Conservation (phyloP, 805 yeast genomes). For the Candida nemodendra region DNA sequence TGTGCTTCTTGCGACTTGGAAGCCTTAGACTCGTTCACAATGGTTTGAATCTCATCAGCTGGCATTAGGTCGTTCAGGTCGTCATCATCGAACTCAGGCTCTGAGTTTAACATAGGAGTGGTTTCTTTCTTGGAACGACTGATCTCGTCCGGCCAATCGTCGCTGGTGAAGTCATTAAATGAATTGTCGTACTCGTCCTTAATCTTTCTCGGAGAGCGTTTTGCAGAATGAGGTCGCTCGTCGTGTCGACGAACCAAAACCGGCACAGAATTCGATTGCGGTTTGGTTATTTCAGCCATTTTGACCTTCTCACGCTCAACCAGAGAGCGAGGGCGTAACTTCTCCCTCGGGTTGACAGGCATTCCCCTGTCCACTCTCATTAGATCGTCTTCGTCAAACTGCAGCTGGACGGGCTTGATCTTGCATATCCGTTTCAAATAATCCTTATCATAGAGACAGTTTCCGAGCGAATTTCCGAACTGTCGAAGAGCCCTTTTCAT, state of each 20-base stretch:
- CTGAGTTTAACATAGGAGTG: conserved; percentile 20
- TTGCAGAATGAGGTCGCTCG: not conserved
- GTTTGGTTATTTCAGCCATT: conserved; percentile 4
- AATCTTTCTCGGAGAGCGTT: conserved; percentile 1
- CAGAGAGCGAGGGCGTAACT: conserved; percentile 9
- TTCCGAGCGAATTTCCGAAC: conserved; percentile 79
- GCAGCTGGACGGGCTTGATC: conserved; percentile 34
- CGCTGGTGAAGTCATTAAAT: conserved; percentile 45
- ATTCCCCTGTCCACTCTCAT: conserved; percentile 28
- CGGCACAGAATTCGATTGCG: conserved; percentile 15
- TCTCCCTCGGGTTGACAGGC: conserved; percentile 2
- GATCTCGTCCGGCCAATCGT: conserved; percentile 36
- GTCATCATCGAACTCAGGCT: conserved; percentile 29
- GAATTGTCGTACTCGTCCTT: conserved; percentile 44
- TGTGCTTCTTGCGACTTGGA: not conserved
- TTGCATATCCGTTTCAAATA: conserved; percentile 52
- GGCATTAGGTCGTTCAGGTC: conserved; percentile 15
- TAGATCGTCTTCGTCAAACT: conserved; percentile 31
- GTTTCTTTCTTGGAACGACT: conserved; percentile 10
- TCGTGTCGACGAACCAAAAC: not conserved
- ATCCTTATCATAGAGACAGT: conserved; percentile 78
- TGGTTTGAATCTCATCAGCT: conserved; percentile 9
- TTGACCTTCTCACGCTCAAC: conserved; percentile 7
- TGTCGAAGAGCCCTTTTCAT: conserved; percentile 74
- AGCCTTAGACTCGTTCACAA: conserved; percentile 7